A percentile compares a stretch with the other conserved stretches of the same genome.
Conservation (phyloP, 2,329 filamentous ascomycete genomes). For the Ophiostoma sp. region DNA sequence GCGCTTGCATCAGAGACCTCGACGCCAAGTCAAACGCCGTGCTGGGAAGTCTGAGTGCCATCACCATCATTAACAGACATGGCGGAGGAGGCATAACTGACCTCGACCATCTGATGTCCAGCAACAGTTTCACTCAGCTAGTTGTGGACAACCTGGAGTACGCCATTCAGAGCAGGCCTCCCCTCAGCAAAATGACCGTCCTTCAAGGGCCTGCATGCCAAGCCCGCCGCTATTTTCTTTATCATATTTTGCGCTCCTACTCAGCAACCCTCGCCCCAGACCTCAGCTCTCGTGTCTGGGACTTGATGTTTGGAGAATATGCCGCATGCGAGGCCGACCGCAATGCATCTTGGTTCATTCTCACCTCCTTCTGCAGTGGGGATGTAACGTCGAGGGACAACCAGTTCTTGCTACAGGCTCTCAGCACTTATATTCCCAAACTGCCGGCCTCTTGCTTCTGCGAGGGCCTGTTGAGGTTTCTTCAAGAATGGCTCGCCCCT, state of each 20-base stretch:
- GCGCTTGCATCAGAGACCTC: slow-evolving; percentile 64
- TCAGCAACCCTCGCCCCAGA: slow-evolving; percentile 57
- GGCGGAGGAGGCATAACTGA: slow-evolving; percentile 42
- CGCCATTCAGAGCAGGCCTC: slow-evolving; percentile 36
- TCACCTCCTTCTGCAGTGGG: slow-evolving; percentile 47
- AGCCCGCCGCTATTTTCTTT: slow-evolving; percentile 54
- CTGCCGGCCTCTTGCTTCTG: slow-evolving; percentile 57
- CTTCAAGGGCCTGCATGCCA: slow-evolving; percentile 46
- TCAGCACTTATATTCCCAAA: slow-evolving; percentile 51
- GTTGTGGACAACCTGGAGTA: slow-evolving; percentile 61
- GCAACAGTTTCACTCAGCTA: slow-evolving; percentile 58
- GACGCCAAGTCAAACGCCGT: slow-evolving; percentile 56
- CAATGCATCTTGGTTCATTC: slow-evolving; percentile 62
- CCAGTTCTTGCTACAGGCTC: slow-evolving; percentile 49
- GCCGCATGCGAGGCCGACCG: slow-evolving; percentile 58
- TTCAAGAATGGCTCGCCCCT: slow-evolving; percentile 48
- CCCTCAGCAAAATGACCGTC: slow-evolving; percentile 30
- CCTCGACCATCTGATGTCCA: slow-evolving; percentile 51
- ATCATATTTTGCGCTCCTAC: slow-evolving; percentile 51
- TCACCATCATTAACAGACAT: slow-evolving; percentile 47
- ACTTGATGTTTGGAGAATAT: slow-evolving; percentile 61
- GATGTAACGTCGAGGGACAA: slow-evolving; percentile 48
- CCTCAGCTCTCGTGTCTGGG: slow-evolving; percentile 63
- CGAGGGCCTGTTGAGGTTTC: slow-evolving; percentile 57
- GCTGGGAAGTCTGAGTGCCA: slow-evolving; percentile 66